phyloP scores from a whole-genome alignment of 495 filamentous ascomycete species.

The Lasiosphaeriaceae sp. region DNA sequence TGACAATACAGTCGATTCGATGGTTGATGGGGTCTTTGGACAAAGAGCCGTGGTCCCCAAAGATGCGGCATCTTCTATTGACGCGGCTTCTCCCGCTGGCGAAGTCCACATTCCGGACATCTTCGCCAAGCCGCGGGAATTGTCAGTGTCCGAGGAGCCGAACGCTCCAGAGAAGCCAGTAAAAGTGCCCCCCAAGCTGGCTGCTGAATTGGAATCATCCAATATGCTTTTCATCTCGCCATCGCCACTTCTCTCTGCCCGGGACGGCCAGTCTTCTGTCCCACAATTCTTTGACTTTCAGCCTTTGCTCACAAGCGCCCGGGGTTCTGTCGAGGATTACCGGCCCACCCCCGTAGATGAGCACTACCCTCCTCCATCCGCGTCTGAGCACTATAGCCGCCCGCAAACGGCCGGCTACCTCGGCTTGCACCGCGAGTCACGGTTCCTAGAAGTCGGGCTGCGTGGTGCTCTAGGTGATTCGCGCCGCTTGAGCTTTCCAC shows the following conservation, averaged over 20 bases:
- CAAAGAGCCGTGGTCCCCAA: not conserved
- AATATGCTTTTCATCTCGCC: not conserved
- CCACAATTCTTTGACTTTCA: not conserved
- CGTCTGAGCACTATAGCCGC: not conserved
- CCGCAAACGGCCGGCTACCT: slow-evolving; percentile 39
- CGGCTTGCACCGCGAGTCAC: slow-evolving; percentile 32
- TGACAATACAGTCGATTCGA: not conserved
- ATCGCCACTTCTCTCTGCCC: not conserved
- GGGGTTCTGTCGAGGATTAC: not conserved
- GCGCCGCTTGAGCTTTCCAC: slow-evolving; percentile 19
- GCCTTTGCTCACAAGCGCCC: not conserved
- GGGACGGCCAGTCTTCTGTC: not conserved
- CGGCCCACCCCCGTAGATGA: not conserved
- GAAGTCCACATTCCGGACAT: not conserved
- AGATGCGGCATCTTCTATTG: not conserved
- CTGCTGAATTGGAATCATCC: not conserved
- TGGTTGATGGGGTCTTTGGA: not conserved
- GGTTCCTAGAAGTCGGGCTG: slow-evolving; percentile 29
- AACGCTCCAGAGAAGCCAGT: not conserved
- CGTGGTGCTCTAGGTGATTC: slow-evolving; percentile 28
- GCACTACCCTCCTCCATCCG: not conserved
- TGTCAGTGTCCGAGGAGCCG: not conserved
- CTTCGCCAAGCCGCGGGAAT: not conserved
- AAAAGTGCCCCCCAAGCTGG: not conserved
- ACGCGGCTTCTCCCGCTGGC: not conserved